Evolutionary conservation across 345 rosid species (phyloP), one percentile per base, ranked within the genome.

Genomic region (Syzygium oleosum): DNA sequence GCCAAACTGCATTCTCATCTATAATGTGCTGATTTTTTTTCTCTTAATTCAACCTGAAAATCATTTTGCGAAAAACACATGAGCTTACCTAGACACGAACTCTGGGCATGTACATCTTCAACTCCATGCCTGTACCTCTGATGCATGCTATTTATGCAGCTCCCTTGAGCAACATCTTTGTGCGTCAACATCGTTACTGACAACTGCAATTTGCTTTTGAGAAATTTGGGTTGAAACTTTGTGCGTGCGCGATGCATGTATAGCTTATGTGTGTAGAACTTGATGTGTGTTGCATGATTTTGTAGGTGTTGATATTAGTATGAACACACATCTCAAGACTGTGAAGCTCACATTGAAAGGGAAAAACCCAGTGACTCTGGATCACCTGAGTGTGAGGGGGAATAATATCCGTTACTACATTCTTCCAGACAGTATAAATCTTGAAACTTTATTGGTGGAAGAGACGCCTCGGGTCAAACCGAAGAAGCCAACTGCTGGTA

Each of bases 301-400:
- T 85, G 85, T 73, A 98, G 99, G 99, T 90, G 99, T 98, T 84
- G 99, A 98, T 91, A 93, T 97, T 89, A 98, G 99, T 85, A 97
- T 98, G 99, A 98, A 98, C 73, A 98, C 99, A 38, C 99, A 97
- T 93, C 91, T 98, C 92, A 98, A 97, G 92, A 94, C 97, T 1
- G 99, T 98, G 90, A 96, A 98, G 88, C 95, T 98, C 85, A 97
- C 94, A 4, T 88, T 98, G 84, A 98, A 97, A 93, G 99, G 99
- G 88, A 95, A 96, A 87, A 96, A 96, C 84, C 98, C 99, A 5
- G 95, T 97, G 65, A 94, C 94, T 52, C 79, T 98, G 49, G 99
- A 98, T 91, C 99, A 96, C 91, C 93, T 98, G 53, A 98, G 98
- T 90, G 93, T 96, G 88, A 93, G 99, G 93, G 98, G 99, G 53